Evolutionary conservation across 352 stramenopile genomes (phyloP).

Genomic region (Globisporangium apiculatum): DNA sequence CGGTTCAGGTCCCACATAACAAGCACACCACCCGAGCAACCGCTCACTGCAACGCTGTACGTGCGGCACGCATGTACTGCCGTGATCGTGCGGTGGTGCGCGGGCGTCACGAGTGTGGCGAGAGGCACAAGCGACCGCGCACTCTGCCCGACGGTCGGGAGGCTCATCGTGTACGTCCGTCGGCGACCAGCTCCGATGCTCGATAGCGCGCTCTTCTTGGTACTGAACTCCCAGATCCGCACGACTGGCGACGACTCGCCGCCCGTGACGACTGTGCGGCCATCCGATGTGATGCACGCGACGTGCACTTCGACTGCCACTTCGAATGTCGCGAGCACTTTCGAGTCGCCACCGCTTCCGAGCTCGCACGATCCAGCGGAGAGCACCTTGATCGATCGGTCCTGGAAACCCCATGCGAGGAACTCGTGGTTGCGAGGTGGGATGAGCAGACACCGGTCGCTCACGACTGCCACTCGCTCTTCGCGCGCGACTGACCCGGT

Average conservation of each 20-base stretch:
- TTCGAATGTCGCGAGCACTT: slow-evolving; percentile 53
- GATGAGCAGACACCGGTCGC: slow-evolving; percentile 48
- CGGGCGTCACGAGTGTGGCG: slow-evolving; percentile 34
- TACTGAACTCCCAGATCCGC: slow-evolving; percentile 43
- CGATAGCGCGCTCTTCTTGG: slow-evolving; percentile 13
- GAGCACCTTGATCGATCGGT: slow-evolving; percentile 55
- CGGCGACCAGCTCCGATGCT: slow-evolving; percentile 7
- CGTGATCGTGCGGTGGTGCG: slow-evolving; percentile 34
- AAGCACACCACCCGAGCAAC: slow-evolving; percentile 39
- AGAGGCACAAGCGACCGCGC: slow-evolving; percentile 34
- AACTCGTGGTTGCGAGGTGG: slow-evolving; percentile 59
- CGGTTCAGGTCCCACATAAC: slow-evolving; percentile 75
- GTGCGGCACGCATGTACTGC: slow-evolving; percentile 46
- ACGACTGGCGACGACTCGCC: slow-evolving; percentile 34
- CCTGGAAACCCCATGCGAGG: slow-evolving; percentile 62
- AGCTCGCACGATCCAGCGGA: slow-evolving; percentile 32
- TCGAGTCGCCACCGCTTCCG: slow-evolving; percentile 41
- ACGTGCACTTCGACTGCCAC: slow-evolving; percentile 46
- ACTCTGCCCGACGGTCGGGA: slow-evolving; percentile 19
- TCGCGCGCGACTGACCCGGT: slow-evolving; percentile 42
- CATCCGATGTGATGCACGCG: slow-evolving; percentile 53
- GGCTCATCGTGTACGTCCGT: slow-evolving; percentile 23
- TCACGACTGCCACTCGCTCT: slow-evolving; percentile 32
- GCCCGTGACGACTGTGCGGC: slow-evolving; percentile 49
- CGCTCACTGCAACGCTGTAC: slow-evolving; percentile 61